Conservation (phyloP, 352 stramenopile genomes). For the Phytophthora kernoviae region DNA sequence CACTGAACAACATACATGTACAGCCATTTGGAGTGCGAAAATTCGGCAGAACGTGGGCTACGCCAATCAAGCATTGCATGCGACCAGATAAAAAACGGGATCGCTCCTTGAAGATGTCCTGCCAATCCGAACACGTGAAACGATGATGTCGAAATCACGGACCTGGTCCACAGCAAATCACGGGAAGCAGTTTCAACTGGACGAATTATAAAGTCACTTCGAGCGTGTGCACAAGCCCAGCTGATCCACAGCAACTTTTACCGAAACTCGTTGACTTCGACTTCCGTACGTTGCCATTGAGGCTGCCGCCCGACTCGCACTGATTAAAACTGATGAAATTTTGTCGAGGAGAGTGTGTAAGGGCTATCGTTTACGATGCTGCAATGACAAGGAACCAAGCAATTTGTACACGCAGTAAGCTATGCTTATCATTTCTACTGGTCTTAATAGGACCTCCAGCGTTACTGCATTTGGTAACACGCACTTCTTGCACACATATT, state of each 20-base stretch:
- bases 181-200: not conserved
- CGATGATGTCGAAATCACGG: not conserved
- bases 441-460: not conserved
- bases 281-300: too few species aligned
- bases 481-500: not conserved
- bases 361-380: too few species aligned
- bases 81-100: not conserved
- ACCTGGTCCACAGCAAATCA: constrained; percentile 1
- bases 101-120: not conserved
- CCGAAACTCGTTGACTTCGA: too few species aligned
- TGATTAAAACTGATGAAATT: too few species aligned
- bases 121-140: not conserved
- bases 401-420: not conserved
- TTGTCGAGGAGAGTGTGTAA: too few species aligned
- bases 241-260: not conserved
- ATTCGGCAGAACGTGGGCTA: not conserved
- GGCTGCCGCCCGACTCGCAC: too few species aligned
- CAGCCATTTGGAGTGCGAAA: not conserved
- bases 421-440: not conserved
- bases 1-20: not conserved
- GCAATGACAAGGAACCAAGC: too few species aligned
- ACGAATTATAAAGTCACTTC: not conserved
- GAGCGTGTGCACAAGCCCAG: not conserved
- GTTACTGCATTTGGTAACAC: not conserved
- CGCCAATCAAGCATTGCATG: too few species aligned